Conservation (phyloP, 768 basidiomycete genomes). For the Boletus rubescentipes region DNA sequence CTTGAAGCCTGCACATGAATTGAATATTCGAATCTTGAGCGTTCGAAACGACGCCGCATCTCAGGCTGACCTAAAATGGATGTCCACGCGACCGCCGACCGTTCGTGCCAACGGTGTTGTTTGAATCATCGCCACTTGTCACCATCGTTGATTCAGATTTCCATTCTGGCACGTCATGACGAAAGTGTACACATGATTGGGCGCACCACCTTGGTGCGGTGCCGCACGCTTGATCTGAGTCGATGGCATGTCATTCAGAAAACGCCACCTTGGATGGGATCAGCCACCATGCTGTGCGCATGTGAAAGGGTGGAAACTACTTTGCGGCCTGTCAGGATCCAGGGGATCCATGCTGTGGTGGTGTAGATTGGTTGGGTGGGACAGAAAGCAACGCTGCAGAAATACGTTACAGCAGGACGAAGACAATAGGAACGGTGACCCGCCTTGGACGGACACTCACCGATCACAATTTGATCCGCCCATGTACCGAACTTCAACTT, state of each 20-base stretch:
- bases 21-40: background rate
- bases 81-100: background rate
- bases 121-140: background rate
- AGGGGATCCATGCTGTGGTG: background rate
- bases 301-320: slow-evolving; percentile 6
- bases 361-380: too few species aligned
- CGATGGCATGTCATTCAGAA: too few species aligned
- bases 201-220: background rate
- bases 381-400: background rate
- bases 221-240: slow-evolving; percentile 1
- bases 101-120: background rate
- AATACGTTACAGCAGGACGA: background rate
- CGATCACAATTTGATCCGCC: slow-evolving; percentile 17
- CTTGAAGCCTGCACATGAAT: too few species aligned
- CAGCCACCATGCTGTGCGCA: background rate
- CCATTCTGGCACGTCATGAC: background rate
- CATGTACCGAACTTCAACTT: background rate
- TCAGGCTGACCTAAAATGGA: background rate
- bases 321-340: background rate
- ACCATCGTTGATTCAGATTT: background rate
- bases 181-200: background rate
- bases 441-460: background rate
- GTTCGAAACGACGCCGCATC: background rate
- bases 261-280: background rate
- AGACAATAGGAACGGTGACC: background rate